These are phyloP conservation scores for Drechslera avenae DNA, from an alignment of 2,329 filamentous ascomycete species.

Conservation along the genomic window DNA sequence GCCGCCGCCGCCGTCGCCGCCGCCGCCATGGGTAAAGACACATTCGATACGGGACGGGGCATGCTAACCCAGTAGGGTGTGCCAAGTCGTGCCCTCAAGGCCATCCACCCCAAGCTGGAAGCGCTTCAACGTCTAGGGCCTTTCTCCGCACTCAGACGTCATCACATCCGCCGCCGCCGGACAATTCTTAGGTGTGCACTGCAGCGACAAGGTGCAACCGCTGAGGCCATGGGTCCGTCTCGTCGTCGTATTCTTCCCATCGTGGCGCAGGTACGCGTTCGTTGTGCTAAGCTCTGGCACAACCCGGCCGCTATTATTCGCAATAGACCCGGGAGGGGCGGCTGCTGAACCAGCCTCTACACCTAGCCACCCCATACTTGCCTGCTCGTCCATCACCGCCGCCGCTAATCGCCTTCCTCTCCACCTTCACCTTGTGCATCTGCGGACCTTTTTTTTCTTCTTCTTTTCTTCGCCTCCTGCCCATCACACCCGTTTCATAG, in stretches of 20 bases:
- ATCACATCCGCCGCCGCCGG: no score
- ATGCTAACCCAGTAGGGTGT: not conserved
- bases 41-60: no score
- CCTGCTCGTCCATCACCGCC: constrained; percentile 1
- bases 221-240: not conserved
- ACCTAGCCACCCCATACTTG: not conserved
- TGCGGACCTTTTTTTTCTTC: no score
- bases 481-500: not conserved
- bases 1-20: no score
- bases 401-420: not conserved
- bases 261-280: no score
- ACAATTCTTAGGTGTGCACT: no score
- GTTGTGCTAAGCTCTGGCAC: not conserved
- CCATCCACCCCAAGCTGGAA: not conserved
- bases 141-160: no score
- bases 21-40: no score
- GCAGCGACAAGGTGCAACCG: not conserved
- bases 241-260: no score
- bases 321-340: constrained; percentile 8
- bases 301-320: not conserved
- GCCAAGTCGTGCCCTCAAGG: not conserved
- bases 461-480: no score
- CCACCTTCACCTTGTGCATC: not conserved
- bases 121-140: no score
- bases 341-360: constrained; percentile 27